Evolutionary conservation across 1,284 basidiomycete species (phyloP), one percentile per base, ranked within the genome.

Genomic region (Rhodotorula glutinis): DNA sequence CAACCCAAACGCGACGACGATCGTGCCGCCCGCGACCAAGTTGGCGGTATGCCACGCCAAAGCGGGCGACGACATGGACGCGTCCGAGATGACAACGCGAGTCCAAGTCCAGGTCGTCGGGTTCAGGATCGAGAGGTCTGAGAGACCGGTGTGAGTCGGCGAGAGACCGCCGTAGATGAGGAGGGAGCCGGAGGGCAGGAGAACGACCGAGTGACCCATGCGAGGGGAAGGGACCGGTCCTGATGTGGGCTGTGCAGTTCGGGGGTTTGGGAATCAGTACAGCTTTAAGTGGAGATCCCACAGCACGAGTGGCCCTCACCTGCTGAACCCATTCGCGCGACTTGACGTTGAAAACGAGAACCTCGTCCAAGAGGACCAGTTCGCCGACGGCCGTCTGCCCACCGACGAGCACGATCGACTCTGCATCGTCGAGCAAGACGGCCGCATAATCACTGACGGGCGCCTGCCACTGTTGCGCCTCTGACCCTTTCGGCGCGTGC

Each of bases 21-120:
- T 67, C 17, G 63, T 59, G 9, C 75, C 73, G 14, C 75, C 63
- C 14, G 65, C 68, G 17, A 75, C 69, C 65, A 76, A 67, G 16
- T 75, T 74, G 5, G 78, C 75, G 14, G 76, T 73, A 65, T 80
- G 79, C 68, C 72, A 80, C 1, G 78, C 78, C 29, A 75, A 62
- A 4, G 70, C 62, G 5, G 78, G 78, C 3, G 74, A 61, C 10
- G 25, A 3, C 29, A 70, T 29, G 2, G 64, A 65, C 53, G 65
- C 60, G 44, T 63, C 54, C 5, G 70, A 61, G 19, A 63, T 62
- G 13, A 43, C 44, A 69, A 77, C 75, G 16, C 58, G 43, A 0
- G 75, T 73, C 29, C 76, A 77, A n/a, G 62, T 58, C 62, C 66
- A 74, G 38, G 51, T 56, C 41, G 38, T 41, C 7, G 69, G 63